Evolutionary conservation across 1,284 basidiomycete genomes (phyloP), one percentile per base, ranked within the genome.

Genomic region (Cutaneotrichosporon mucoides): DNA sequence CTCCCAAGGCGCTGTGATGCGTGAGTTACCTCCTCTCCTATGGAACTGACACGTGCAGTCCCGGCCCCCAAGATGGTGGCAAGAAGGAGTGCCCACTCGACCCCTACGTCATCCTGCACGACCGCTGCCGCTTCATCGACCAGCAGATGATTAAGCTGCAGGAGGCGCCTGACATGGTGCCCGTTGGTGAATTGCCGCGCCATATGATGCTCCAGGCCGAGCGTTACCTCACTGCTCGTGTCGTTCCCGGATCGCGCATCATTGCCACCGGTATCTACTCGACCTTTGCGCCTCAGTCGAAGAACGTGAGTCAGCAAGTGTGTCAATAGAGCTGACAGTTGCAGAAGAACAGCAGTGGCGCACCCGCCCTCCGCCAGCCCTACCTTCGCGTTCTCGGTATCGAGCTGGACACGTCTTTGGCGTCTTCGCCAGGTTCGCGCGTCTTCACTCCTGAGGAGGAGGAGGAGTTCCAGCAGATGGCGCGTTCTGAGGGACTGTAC

Each of bases 101-200:
- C 73, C 96, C 96, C 0, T 99, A 93, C 79, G 83, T 95, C 50
- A 96, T 99, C 69, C 82, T 99, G 10, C 96, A 99, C 78, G 90
- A 93, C 56, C 91, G 92, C 77, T 99, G 92, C 55, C 82, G 84
- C 4, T 99, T 99, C 75, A 88, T 95, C 35, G 96, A 99, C 75
- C 91, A 94, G 69, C 96, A 99, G 79, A 90, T 87, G 6, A 84
- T 99, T 69, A 99, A 99, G 77, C 84, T 99, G 12, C 96, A 99
- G 77, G 96, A 99, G 79, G 94, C 95, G 6, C 96, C 96, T 0
- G 96, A 99, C 76, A 97, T 98, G 92, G 96, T 99, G 0, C 96
- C 96, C 2, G 93, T 99, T 24, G 96, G 96, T 82, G 96, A 99
- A 73, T 82, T 99, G 49, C 96, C 96, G 5, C 82, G 94, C 45